Percentiles rank a stretch among this genome's conserved stretches.
Evolutionary conservation across 2,329 filamentous ascomycete genomes (phyloP).

Genomic region (Neonectria faginata): DNA sequence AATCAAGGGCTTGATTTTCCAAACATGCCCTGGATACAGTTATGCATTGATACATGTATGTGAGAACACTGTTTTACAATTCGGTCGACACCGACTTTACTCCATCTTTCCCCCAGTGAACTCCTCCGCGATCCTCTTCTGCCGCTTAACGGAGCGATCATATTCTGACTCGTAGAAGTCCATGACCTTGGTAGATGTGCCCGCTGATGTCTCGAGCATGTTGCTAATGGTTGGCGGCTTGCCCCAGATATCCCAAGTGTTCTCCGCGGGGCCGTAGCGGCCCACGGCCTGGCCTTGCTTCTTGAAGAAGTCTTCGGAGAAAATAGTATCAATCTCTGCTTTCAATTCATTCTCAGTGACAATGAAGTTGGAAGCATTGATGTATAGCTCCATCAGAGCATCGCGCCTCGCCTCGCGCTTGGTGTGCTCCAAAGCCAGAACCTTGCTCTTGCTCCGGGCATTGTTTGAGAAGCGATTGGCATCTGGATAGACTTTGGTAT

Average conservation of each 20-base stretch:
- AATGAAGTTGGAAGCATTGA: slow-evolving; percentile 89
- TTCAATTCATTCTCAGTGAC: slow-evolving; percentile 82
- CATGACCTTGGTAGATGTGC: slow-evolving; percentile 52
- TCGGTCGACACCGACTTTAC: slow-evolving; percentile 36
- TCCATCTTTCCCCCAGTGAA: slow-evolving; percentile 70
- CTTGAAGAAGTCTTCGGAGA: slow-evolving; percentile 71
- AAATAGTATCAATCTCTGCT: slow-evolving; percentile 78
- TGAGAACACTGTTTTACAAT: slow-evolving; percentile 43
- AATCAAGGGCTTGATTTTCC: neutral
- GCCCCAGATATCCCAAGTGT: slow-evolving; percentile 65
- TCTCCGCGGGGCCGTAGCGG: slow-evolving; percentile 54
- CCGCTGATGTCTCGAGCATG: slow-evolving; percentile 56
- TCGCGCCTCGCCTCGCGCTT: slow-evolving; percentile 73
- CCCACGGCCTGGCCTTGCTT: slow-evolving; percentile 49
- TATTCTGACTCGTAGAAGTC: slow-evolving; percentile 54
- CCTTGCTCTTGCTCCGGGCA: slow-evolving; percentile 57
- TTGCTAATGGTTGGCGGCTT: slow-evolving; percentile 58
- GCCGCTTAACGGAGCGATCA: slow-evolving; percentile 61
- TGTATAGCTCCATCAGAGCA: slow-evolving; percentile 87
- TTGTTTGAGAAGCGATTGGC: slow-evolving; percentile 70
- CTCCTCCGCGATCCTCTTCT: slow-evolving; percentile 68
- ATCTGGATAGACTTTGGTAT: slow-evolving; percentile 68
- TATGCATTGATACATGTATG: slow-evolving; percentile 42
- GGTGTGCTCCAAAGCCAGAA: slow-evolving; percentile 54
- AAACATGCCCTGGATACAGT: slow-evolving; percentile 33